Evolutionary conservation across 164 flowering plant genomes (phyloP), one percentile per base, ranked within the genome.

Genomic region (Litsea cubeba): DNA sequence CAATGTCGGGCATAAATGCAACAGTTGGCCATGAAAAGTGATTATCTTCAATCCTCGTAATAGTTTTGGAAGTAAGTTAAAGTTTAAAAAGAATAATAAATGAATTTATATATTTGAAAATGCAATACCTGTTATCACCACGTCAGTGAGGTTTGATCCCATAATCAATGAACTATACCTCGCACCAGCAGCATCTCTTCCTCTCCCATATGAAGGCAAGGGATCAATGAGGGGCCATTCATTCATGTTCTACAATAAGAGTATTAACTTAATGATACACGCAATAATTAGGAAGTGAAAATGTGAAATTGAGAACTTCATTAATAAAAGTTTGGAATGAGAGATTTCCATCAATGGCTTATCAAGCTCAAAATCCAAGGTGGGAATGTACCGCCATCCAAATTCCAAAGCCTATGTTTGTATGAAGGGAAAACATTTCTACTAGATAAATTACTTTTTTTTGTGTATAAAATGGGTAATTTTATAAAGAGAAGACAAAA

Each of bases 151-250:
- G 72, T 93, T 90, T 17, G 89, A 88, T 32, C 97, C 93, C 24
- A 75, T 83, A 22, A 91, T 90, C 63, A 93, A 86, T 83, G 92
- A 88, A 69, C 81, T 73, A 54, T 57, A 87, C 74, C 98, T 81
- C 57, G 81, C 85, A 32, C 79, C 89, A 18, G 86, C 75, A 8
- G 76, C 85, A 80, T 90, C 96, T 75, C 97, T 86, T 75, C 95
- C 97, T 74, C 82, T 79, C 1, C 98, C 95, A 67, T 91, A 93
- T 0, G 98, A 91, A 6, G 98, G 93, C 74, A 93, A 75, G 7
- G 85, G 80, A 5, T 81, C 74, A 17, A 90, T 62, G 12, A 74
- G 70, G 0, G 96, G 90, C 83, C 84, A 93, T 24, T 88, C 93
- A 2, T 62, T 82, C 85, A 50, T 75, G 35, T 90, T 85, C 95